Conservation (phyloP, 257 asterid genomes). For the Capsicum pubescens region DNA sequence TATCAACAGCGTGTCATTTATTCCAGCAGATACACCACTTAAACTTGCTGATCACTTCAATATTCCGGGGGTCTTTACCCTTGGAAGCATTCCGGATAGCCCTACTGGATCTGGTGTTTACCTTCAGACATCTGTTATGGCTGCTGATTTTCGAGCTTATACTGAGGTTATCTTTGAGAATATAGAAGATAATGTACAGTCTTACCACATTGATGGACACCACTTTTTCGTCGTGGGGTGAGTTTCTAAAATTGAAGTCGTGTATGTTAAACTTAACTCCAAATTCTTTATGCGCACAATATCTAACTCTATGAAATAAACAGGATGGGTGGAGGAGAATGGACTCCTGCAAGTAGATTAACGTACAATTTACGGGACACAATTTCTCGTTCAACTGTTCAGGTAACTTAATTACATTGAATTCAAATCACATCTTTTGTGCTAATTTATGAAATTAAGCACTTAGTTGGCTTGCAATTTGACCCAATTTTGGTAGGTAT, state of each 20-base stretch:
- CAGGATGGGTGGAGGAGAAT: conserved; percentile 53
- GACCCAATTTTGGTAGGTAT: conserved; percentile 32
- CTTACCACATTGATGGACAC: conserved; percentile 33
- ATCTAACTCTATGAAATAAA: neutral
- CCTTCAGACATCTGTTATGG: conserved; percentile 48
- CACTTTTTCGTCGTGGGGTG: conserved; percentile 31
- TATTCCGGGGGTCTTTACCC: conserved; percentile 41
- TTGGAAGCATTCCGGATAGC: conserved; percentile 39
- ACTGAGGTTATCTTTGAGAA: conserved; percentile 43
- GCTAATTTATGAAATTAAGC: neutral
- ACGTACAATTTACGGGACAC: conserved; percentile 48
- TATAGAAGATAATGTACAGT: conserved; percentile 36
- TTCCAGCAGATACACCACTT: conserved; percentile 47
- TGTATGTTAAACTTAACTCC: neutral
- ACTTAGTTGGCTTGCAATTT: neutral
- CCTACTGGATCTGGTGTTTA: conserved; percentile 36
- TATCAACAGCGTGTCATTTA: conserved; percentile 42
- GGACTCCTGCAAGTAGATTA: conserved; percentile 49
- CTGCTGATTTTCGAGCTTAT: conserved; percentile 44
- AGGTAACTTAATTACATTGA: conserved; percentile 33
- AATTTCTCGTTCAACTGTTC: conserved; percentile 50
- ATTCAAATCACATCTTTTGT: neutral
- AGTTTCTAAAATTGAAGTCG: neutral
- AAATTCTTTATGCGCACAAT: neutral
- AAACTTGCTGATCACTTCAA: conserved; percentile 48